Percentiles rank a stretch among this genome's conserved stretches.
phyloP scores from a whole-genome alignment of 2,329 filamentous ascomycete species.

The Metarhizium rileyi region DNA sequence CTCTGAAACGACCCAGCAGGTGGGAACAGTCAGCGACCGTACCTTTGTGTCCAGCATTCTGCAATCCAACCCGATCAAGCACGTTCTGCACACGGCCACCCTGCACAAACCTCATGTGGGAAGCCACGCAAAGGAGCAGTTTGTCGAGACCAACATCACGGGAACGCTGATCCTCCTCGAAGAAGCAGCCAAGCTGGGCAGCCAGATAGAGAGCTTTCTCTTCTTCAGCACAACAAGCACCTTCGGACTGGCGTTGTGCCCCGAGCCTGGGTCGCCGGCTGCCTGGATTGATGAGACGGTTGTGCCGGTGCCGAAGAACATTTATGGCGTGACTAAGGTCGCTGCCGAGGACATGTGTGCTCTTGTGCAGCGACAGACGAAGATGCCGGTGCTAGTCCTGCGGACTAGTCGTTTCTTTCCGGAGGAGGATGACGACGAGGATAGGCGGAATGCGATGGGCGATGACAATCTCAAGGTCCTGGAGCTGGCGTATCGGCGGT shows the following conservation, averaged over 20 bases:
- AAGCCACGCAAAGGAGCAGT: slow-evolving; percentile 33
- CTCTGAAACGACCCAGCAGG: slow-evolving; percentile 23
- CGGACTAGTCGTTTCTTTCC: slow-evolving; percentile 40
- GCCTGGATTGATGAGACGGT: slow-evolving; percentile 35
- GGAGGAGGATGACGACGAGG: slow-evolving; percentile 35
- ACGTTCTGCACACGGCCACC: slow-evolving; percentile 35
- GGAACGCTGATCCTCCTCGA: slow-evolving; percentile 34
- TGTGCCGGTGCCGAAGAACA: slow-evolving; percentile 33
- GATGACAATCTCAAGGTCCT: slow-evolving; percentile 38
- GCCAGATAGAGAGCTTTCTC: slow-evolving; percentile 28
- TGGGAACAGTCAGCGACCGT: slow-evolving; percentile 29
- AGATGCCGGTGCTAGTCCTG: slow-evolving; percentile 32
- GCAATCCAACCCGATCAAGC: slow-evolving; percentile 20
- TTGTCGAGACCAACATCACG: slow-evolving; percentile 34
- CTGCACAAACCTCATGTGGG: slow-evolving; percentile 38
- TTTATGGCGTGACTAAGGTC: slow-evolving; percentile 38
- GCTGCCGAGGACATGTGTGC: slow-evolving; percentile 38
- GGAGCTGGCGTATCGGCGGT: slow-evolving; percentile 36
- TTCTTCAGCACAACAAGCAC: slow-evolving; percentile 38
- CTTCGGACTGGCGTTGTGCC: slow-evolving; percentile 31
- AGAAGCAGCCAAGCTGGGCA: slow-evolving; percentile 19
- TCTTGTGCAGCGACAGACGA: slow-evolving; percentile 28
- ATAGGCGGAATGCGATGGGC: slow-evolving; percentile 23
- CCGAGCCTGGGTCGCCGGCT: slow-evolving; percentile 24
- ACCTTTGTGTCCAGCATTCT: slow-evolving; percentile 23